Percentiles rank a stretch among this genome's conserved stretches.
Evolutionary conservation across 768 basidiomycete genomes (phyloP).

Genomic region (Candolleomyces efflorescens): DNA sequence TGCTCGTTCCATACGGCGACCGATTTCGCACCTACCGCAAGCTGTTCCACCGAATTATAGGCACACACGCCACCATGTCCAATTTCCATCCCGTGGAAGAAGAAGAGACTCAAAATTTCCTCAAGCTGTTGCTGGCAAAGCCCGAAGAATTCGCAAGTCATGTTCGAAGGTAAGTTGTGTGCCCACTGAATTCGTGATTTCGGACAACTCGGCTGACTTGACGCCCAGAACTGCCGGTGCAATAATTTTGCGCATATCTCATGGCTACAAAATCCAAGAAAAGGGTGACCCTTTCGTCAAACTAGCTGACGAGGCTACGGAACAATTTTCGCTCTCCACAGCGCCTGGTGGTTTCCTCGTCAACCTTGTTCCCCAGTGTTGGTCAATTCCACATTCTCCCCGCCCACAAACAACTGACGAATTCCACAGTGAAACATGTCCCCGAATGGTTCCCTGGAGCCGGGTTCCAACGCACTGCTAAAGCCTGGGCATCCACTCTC

Average conservation of each 20-base stretch:
- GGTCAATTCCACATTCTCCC: neutral
- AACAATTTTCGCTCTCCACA: slow-evolving; percentile 34
- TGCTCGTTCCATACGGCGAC: slow-evolving; percentile 31
- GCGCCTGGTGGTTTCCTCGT: slow-evolving; percentile 45
- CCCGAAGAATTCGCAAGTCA: slow-evolving; percentile 30
- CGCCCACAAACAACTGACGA: neutral
- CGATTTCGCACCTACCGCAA: slow-evolving; percentile 38
- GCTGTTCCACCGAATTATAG: slow-evolving; percentile 38
- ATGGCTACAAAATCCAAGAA: slow-evolving; percentile 39
- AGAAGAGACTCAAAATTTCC: slow-evolving; percentile 33
- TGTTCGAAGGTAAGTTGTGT: slow-evolving; percentile 34
- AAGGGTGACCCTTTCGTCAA: slow-evolving; percentile 35
- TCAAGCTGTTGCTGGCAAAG: slow-evolving; percentile 30
- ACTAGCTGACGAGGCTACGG: slow-evolving; percentile 33
- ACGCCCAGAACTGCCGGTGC: slow-evolving; percentile 35
- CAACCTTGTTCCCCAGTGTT: slow-evolving; percentile 45
- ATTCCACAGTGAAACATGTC: slow-evolving; percentile 36
- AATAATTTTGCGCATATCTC: slow-evolving; percentile 39
- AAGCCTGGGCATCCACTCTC: slow-evolving; percentile 38
- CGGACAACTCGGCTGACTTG: neutral
- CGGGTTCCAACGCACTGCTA: slow-evolving; percentile 45
- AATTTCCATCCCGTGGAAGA: slow-evolving; percentile 36
- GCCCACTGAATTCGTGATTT: neutral
- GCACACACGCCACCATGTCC: slow-evolving; percentile 31
- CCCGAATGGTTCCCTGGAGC: slow-evolving; percentile 61